phyloP scores from a whole-genome alignment of 2,329 filamentous ascomycete genomes.

The Botrytis deweyae region DNA sequence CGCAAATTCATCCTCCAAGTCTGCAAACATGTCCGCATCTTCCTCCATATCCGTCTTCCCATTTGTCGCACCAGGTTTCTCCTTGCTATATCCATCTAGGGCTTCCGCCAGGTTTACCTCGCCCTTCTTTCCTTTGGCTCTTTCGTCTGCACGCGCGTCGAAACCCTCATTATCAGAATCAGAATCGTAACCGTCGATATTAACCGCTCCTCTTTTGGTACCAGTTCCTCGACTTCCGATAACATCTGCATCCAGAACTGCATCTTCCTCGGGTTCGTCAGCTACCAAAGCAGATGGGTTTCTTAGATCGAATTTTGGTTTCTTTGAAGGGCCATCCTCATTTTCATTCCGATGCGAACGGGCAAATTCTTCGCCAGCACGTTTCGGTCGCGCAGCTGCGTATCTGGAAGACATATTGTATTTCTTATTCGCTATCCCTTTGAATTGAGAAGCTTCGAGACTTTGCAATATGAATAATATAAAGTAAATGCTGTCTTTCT shows the following conservation, averaged over 20 bases:
- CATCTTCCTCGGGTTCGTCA: constrained; percentile 73
- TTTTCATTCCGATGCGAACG: constrained; percentile 67
- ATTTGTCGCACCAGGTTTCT: constrained; percentile 38
- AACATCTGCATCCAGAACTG: constrained; percentile 84
- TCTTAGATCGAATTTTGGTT: constrained; percentile 88
- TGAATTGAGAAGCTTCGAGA: neutral
- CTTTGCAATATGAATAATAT: neutral
- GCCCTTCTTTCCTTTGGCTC: constrained; percentile 46
- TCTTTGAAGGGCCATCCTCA: constrained; percentile 57
- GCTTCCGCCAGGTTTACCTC: constrained; percentile 52
- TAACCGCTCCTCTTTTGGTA: constrained; percentile 90
- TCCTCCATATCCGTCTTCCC: constrained; percentile 53
- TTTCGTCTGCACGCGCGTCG: constrained; percentile 67
- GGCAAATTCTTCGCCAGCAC: constrained; percentile 77
- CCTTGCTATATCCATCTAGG: constrained; percentile 53
- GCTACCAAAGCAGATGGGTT: constrained; percentile 91
- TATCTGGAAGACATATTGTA: constrained; percentile 55
- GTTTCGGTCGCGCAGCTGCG: constrained; percentile 74
- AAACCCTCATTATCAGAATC: constrained; percentile 93
- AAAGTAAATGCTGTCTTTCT: neutral
- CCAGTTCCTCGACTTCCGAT: constrained; percentile 72
- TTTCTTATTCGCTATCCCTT: neutral
- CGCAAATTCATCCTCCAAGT: constrained; percentile 57
- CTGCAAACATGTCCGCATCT: constrained; percentile 84
- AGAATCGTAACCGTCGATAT: constrained; percentile 94